phyloP scores from a whole-genome alignment of 2,329 filamentous ascomycete species.

The Calonectria montana region DNA sequence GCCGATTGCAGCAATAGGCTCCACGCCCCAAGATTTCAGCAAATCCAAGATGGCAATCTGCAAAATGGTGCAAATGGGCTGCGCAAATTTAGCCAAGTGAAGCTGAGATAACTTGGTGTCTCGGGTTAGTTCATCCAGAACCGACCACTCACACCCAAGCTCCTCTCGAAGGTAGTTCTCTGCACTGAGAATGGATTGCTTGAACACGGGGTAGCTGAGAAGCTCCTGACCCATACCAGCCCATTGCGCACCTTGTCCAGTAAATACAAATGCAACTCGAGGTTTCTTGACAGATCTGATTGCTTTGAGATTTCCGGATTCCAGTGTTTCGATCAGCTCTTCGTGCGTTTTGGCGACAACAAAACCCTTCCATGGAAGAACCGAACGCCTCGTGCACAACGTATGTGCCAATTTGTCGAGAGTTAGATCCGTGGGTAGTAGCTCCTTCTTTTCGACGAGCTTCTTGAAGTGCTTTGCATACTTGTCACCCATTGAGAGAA shows the following conservation, averaged over 20 bases:
- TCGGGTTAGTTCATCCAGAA: slow-evolving; percentile 3
- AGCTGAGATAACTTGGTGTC: background rate
- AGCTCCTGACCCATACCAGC: slow-evolving; percentile 47
- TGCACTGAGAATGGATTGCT: slow-evolving; percentile 32
- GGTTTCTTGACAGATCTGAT: background rate
- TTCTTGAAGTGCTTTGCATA: background rate
- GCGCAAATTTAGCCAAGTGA: slow-evolving; percentile 42
- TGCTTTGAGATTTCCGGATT: slow-evolving; percentile 11
- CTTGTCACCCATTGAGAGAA: background rate
- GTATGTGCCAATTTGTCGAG: background rate
- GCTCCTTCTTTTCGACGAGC: background rate
- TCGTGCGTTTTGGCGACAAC: slow-evolving; percentile 18
- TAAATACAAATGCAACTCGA: slow-evolving; percentile 46
- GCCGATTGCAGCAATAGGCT: background rate
- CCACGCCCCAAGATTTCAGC: slow-evolving; percentile 21
- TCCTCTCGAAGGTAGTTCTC: slow-evolving; percentile 30
- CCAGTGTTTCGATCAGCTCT: slow-evolving; percentile 15
- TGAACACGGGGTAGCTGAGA: slow-evolving; percentile 8
- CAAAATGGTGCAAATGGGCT: slow-evolving; percentile 46
- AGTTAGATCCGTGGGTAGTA: background rate
- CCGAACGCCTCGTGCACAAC: background rate
- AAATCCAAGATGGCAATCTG: slow-evolving; percentile 44
- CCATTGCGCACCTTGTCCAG: slow-evolving; percentile 50
- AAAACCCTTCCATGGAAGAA: background rate
- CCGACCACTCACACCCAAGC: slow-evolving; percentile 40